Evolutionary conservation across 805 yeast species (phyloP), one percentile per base, ranked within the genome.

Genomic region (Wickerhamomyces mucosus): DNA sequence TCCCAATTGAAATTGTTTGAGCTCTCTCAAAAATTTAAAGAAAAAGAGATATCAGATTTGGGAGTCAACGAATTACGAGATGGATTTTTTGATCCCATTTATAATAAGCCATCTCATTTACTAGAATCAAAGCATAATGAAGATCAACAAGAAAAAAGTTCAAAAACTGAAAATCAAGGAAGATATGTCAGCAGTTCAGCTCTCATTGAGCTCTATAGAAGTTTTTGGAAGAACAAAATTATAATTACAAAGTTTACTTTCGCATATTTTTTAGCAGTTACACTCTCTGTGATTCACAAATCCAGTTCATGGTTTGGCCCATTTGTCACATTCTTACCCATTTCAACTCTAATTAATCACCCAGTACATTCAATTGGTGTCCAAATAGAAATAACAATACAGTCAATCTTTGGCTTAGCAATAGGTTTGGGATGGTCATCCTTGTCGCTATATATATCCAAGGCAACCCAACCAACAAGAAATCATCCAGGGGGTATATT

Each of bases 61-160:
- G 58, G 50, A 1, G 32, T 66, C n/a, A 65, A 63, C 32, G 75
- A 68, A 39, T 40, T 63, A 17, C 52, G 74, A 41, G 63, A 63
- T 31, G 72, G 72, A 8, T 67, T 61, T 42, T 68, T 68, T 37
- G 72, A 68, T 40, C 63, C 73, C 2, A 50, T 57, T 2, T 68
- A 55, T 36, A 47, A 56, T 6, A 57, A 56, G 17, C 56, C 55
- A 13, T n/a, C 15, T 8, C 33, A 36, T 17, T 26, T 35, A 9
- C 38, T 32, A 10, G 33, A 33, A 16, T 28, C 39, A 8, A 19
- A 29, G 13, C 8, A 9, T 5, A 14, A 11, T 6, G 24, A 8
- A 15, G n/a, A 15, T 9, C 26, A 6, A 20, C 17, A 15, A 20
- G 16, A 24, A 14, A 27, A 16, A 17, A 17, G 6, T 10, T 7